Conservation (phyloP, 208 protist genomes). For the Trypanosoma scelopori region DNA sequence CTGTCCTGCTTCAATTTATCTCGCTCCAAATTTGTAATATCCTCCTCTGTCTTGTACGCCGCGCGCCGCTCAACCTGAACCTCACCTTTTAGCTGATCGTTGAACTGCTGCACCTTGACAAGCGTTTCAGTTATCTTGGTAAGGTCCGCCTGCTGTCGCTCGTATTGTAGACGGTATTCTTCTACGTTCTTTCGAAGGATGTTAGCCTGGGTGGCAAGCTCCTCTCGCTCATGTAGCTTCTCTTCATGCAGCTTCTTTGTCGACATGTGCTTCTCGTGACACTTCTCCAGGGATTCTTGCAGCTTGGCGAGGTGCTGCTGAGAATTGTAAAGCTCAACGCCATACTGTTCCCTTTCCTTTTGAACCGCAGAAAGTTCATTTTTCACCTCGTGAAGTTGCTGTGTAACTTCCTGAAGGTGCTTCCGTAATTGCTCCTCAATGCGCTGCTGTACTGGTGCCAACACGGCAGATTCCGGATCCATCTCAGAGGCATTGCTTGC, state of each 20-base stretch:
- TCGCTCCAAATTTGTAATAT: slow-evolving; percentile 92
- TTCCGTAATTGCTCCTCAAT: slow-evolving; percentile 88
- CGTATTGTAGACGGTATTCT: slow-evolving; percentile 85
- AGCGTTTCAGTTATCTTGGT: slow-evolving; percentile 91
- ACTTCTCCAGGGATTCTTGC: slow-evolving; percentile 91
- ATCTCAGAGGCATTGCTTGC: slow-evolving; percentile 87
- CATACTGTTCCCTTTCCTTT: slow-evolving; percentile 86
- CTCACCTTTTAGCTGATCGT: slow-evolving; percentile 92
- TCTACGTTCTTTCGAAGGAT: slow-evolving; percentile 79
- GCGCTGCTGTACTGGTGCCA: slow-evolving; percentile 84
- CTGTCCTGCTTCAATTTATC: slow-evolving; percentile 93
- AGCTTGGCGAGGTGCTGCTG: slow-evolving; percentile 94
- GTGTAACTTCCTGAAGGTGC: slow-evolving; percentile 83
- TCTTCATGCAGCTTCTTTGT: slow-evolving; percentile 84
- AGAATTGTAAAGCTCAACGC: slow-evolving; percentile 95
- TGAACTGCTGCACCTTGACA: slow-evolving; percentile 93
- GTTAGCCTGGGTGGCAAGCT: slow-evolving; percentile 58
- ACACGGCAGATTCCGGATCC: slow-evolving; percentile 79
- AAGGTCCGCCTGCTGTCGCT: slow-evolving; percentile 89
- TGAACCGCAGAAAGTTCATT: slow-evolving; percentile 75
- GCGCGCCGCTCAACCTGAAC: slow-evolving; percentile 93
- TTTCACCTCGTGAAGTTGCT: slow-evolving; percentile 84
- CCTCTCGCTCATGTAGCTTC: slow-evolving; percentile 63
- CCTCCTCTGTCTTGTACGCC: slow-evolving; percentile 95
- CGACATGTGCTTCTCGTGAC: slow-evolving; percentile 80